A percentile compares a stretch with the other conserved stretches of the same genome.
Evolutionary conservation across 75 land plant genomes (phyloP).

Genomic region (Picea glauca): DNA sequence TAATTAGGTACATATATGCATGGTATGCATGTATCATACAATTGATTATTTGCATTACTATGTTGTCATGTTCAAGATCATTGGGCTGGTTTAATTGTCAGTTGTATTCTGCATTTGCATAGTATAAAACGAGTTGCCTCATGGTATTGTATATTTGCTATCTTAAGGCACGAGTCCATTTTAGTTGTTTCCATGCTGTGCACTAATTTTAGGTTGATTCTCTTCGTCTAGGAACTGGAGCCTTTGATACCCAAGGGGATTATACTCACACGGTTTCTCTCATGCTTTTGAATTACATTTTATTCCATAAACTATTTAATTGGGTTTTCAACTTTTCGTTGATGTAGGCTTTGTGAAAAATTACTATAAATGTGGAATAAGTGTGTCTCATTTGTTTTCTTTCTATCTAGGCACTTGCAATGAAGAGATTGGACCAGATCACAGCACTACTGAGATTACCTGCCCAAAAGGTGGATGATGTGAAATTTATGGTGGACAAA

Average conservation of each 20-base stretch:
- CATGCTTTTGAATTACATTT: neutral
- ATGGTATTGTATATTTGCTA: neutral
- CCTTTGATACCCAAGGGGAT: neutral
- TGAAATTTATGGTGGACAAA: conserved; percentile 20
- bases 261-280: neutral
- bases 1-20: neutral
- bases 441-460: conserved; percentile 23
- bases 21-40: neutral
- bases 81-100: neutral
- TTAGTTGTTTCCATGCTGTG: neutral
- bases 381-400: neutral
- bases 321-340: neutral
- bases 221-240: neutral
- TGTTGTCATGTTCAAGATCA: neutral
- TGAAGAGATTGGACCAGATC: conserved; percentile 27
- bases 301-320: neutral
- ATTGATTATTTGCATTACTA: neutral
- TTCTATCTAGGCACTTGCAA: conserved; percentile 2
- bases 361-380: neutral
- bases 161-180: too few species aligned
- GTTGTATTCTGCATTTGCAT: neutral
- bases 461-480: conserved; percentile 18
- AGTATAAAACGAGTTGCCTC: neutral
- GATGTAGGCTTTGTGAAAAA: neutral
- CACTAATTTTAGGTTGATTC: neutral